Evolutionary conservation across 148 eudicot genomes (phyloP).

Genomic region (Chenopodium berlandieri): DNA sequence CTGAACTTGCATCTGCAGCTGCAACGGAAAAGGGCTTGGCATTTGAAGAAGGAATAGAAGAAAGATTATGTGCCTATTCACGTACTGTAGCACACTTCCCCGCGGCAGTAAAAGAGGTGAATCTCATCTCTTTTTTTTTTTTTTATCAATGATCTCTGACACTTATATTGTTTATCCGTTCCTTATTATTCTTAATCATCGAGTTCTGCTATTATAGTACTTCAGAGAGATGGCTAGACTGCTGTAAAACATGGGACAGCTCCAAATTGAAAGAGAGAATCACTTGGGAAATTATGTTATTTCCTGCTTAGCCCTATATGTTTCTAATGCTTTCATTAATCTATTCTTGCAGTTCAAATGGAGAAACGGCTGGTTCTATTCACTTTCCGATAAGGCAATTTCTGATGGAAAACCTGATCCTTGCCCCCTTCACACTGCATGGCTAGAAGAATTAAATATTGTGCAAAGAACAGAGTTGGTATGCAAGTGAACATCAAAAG

Average conservation of each 20-base stretch:
- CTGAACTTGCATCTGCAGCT: constrained; percentile 83
- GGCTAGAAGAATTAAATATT: constrained; percentile 86
- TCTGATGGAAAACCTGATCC: constrained; percentile 83
- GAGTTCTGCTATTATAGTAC: not conserved
- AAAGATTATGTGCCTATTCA: constrained; percentile 89
- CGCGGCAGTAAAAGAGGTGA: constrained; percentile 97
- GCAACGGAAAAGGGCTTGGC: constrained; percentile 72
- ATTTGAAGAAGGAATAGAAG: constrained; percentile 77
- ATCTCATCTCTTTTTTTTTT: not conserved
- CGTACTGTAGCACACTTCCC: constrained; percentile 97
- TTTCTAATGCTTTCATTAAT: constrained; percentile 12
- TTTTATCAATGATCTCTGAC: not conserved
- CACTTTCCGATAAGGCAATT: constrained; percentile 78
- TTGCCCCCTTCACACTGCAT: constrained; percentile 85
- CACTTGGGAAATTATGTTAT: not conserved
- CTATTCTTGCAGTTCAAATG: constrained; percentile 70
- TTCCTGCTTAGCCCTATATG: not conserved
- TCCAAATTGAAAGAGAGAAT: not conserved
- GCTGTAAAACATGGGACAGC: not conserved
- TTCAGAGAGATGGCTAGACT: not conserved
- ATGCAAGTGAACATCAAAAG: not conserved
- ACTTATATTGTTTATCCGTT: not conserved
- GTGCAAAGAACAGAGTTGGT: constrained; percentile 28
- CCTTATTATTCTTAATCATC: not conserved
- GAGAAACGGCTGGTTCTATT: constrained; percentile 99